Conservation (phyloP, 2,329 filamentous ascomycete genomes). For the Botrytis fabae region DNA sequence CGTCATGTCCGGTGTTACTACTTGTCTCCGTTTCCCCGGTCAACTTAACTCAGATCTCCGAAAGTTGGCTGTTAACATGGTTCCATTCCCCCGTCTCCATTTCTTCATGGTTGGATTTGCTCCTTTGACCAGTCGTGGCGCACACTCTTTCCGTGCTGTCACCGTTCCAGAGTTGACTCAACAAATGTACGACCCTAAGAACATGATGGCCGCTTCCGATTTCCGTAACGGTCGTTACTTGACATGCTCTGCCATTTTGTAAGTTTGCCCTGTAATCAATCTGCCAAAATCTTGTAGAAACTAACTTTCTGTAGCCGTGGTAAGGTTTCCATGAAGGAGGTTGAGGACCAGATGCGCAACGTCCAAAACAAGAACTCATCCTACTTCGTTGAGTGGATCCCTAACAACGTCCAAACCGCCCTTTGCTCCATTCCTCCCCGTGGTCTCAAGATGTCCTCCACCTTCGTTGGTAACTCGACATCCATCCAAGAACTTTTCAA, state of each 20-base stretch:
- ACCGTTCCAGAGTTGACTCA: constrained; percentile 98
- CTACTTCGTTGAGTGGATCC: constrained; percentile 99
- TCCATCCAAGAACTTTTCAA: constrained; percentile 99
- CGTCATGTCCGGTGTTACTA: constrained; percentile 99
- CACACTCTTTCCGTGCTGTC: constrained; percentile 95
- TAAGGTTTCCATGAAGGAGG: constrained; percentile 99
- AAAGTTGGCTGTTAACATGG: constrained; percentile 99
- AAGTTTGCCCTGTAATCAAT: constrained; percentile 27
- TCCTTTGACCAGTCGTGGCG: constrained; percentile 89
- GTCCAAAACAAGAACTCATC: constrained; percentile 99
- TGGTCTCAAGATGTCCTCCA: constrained; percentile 98
- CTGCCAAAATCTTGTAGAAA: constrained; percentile 2
- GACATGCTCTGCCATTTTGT: constrained; percentile 97
- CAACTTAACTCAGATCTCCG: constrained; percentile 99
- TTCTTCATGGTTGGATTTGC: constrained; percentile 99
- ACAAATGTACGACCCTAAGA: constrained; percentile 99
- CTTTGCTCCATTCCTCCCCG: constrained; percentile 98
- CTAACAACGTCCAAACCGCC: constrained; percentile 99
- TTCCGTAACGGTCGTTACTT: constrained; percentile 99
- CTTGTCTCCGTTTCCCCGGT: constrained; percentile 97
- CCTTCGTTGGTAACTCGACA: constrained; percentile 98
- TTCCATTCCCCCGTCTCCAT: constrained; percentile 99
- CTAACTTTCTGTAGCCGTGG: constrained; percentile 68
- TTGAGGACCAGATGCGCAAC: constrained; percentile 99
- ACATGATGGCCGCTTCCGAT: constrained; percentile 99